These are phyloP conservation scores for Fraxinus ornus DNA, from an alignment of 305 asterid species.

Conservation along the genomic window DNA sequence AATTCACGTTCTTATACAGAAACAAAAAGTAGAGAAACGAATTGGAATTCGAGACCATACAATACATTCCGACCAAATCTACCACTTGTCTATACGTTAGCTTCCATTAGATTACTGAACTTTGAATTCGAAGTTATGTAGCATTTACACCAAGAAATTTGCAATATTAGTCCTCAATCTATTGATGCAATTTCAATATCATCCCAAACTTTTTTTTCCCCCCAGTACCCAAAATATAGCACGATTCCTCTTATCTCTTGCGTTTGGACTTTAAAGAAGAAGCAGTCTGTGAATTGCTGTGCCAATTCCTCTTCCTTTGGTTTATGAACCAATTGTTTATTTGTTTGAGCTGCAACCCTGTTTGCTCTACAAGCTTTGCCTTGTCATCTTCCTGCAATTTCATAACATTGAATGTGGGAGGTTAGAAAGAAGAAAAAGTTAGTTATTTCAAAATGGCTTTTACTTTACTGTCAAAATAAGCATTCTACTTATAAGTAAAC, in stretches of 20 bases:
- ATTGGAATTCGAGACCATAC: background rate
- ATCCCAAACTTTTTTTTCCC: background rate
- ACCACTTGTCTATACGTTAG: constrained; percentile 26
- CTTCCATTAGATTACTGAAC: background rate
- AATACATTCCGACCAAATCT: background rate
- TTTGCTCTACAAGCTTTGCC: constrained; percentile 81
- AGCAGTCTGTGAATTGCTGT: constrained; percentile 66
- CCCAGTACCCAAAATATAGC: background rate
- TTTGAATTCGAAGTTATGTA: background rate
- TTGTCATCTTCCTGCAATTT: constrained; percentile 80
- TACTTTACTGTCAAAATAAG: too few relatives aligned
- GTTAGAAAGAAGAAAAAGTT: background rate
- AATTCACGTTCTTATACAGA: background rate
- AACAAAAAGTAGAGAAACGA: background rate
- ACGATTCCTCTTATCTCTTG: constrained; percentile 48
- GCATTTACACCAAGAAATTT: background rate
- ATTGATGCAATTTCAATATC: background rate
- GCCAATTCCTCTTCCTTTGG: constrained; percentile 88
- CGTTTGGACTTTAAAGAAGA: constrained; percentile 86
- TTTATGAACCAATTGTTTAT: constrained; percentile 88
- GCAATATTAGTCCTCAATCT: background rate
- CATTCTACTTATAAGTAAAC: background rate
- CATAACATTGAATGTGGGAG: background rate
- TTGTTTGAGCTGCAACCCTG: constrained; percentile 83
- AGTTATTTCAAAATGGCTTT: background rate